These are phyloP conservation scores for Naganishia kalamii DNA, from an alignment of 768 basidiomycete genomes.

Conservation along the genomic window DNA sequence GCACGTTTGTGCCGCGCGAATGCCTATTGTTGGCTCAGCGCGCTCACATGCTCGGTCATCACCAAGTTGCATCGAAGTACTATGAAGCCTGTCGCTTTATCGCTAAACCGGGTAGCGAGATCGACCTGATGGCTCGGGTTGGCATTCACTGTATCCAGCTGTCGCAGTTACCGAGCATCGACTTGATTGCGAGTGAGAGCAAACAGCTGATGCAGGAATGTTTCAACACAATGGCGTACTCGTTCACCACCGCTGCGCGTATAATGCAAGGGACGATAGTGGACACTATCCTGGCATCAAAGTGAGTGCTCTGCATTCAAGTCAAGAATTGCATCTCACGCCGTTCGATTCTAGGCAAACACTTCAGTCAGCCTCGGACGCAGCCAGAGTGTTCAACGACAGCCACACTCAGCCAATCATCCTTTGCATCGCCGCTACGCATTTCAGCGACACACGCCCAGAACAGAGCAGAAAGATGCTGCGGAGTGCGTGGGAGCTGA, in stretches of 20 bases:
- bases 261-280: constrained; percentile 12
- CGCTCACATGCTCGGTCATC: constrained; percentile 19
- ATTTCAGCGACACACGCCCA: constrained; percentile 17
- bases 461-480: constrained; percentile 17
- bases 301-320: not conserved
- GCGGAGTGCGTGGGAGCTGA: not conserved
- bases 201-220: constrained; percentile 12
- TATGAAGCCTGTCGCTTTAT: constrained; percentile 22
- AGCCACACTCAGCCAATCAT: constrained; percentile 12
- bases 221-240: constrained; percentile 3
- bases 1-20: constrained; percentile 18
- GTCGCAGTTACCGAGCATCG: not conserved
- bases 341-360: not conserved
- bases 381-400: constrained; percentile 10
- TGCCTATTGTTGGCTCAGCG: constrained; percentile 17
- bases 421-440: constrained; percentile 17
- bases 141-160: constrained; percentile 3
- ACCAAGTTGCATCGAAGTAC: not conserved
- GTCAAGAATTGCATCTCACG: not conserved
- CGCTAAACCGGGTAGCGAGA: constrained; percentile 20
- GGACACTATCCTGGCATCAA: constrained; percentile 16
- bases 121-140: constrained; percentile 15
- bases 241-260: constrained; percentile 11
- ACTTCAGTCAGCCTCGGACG: not conserved
- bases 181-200: not conserved